Evolutionary conservation across 2,329 filamentous ascomycete species (phyloP), one percentile per base, ranked within the genome.

Genomic region (Gnomoniopsis smithogilvyi): DNA sequence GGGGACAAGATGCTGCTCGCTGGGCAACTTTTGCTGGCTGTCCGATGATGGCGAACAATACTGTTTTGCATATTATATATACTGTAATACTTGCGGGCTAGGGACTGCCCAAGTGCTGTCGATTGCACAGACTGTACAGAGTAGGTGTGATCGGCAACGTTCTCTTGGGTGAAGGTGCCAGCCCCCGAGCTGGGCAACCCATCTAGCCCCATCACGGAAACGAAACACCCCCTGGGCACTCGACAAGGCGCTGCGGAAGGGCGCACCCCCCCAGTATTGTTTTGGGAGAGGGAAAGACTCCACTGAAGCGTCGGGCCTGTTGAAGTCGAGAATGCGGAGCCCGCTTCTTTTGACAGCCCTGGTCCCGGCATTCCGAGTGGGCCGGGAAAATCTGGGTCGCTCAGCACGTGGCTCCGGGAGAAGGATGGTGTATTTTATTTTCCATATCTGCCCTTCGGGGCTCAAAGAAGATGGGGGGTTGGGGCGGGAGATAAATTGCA

Each of bases 301-400:
- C 50, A 52, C 36, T 52, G 50, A 52, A 43, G 50, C 26, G 50
- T 43, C 50, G 21, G n/a, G 41, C 14, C 6, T 30, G 36, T 22
- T 36, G 36, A 22, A 41, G 36, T 41, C 36, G 50, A 10, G 26
- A 30, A 30, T n/a, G n/a, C 43, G 24, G 50, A 36, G 38, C 51
- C 51, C 21, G 30, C 36, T 34, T 48, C 21, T 12, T 48, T 34
- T 6, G n/a, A 51, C 48, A 51, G 54, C 49, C 50, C 47, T 51
- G 47, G 41, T 51, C 41, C 54, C 47, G 47, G 54, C 33, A n/a
- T 51, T 51, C 50, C 54, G 54, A 43, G 48, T 51, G 54, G 47
- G 33, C 33, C 33, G 33, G 33, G 21, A 22, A 33, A 21, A 26
- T 43, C n/a, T 52, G 24, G 34, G 34, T 22, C 38, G 3, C 10